These are phyloP conservation scores for Staphylotrichum longicolle DNA, from an alignment of 495 filamentous ascomycete species.

Conservation along the genomic window DNA sequence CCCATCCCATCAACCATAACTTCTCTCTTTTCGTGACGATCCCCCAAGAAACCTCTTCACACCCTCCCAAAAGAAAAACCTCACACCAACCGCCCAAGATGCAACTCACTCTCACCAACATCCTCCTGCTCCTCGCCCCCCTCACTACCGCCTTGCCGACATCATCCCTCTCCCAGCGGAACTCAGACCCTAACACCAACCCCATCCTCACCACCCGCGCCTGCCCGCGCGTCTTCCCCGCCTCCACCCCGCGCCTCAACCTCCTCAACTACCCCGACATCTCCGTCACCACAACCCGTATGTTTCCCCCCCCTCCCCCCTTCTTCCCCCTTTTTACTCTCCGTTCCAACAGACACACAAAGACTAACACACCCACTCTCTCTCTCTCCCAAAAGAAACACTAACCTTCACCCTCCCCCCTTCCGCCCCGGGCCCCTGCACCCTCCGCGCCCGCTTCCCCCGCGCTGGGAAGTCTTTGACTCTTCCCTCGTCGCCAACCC, in stretches of 20 bases:
- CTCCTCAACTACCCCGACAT: constrained; percentile 5
- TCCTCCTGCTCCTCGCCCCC: constrained; percentile 26
- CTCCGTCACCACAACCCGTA: background rate
- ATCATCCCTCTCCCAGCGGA: background rate
- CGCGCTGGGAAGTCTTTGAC: constrained; percentile 28
- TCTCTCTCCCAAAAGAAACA: background rate
- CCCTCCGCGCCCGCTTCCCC: constrained; percentile 36
- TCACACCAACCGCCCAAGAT: constrained; percentile 24
- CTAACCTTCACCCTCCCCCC: constrained; percentile 25
- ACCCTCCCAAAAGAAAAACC: background rate
- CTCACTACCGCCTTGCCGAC: constrained; percentile 20
- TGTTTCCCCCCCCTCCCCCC: constrained; percentile 24
- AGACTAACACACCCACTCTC: too few species aligned
- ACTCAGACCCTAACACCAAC: constrained; percentile 3
- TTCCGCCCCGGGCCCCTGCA: constrained; percentile 32
- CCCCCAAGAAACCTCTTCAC: background rate
- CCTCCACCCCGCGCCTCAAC: constrained; percentile 9
- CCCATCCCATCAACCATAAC: background rate
- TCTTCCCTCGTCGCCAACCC: constrained; percentile 5
- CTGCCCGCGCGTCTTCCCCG: constrained; percentile 19
- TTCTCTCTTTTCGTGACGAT: background rate
- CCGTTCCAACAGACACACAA: constrained; percentile 1
- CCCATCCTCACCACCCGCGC: constrained; percentile 7
- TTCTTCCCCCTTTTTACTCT: constrained; percentile 11
- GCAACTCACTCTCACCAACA: constrained; percentile 27